phyloP scores from a whole-genome alignment of 139 green algal species.

The Chlamydomonas schloesseri region DNA sequence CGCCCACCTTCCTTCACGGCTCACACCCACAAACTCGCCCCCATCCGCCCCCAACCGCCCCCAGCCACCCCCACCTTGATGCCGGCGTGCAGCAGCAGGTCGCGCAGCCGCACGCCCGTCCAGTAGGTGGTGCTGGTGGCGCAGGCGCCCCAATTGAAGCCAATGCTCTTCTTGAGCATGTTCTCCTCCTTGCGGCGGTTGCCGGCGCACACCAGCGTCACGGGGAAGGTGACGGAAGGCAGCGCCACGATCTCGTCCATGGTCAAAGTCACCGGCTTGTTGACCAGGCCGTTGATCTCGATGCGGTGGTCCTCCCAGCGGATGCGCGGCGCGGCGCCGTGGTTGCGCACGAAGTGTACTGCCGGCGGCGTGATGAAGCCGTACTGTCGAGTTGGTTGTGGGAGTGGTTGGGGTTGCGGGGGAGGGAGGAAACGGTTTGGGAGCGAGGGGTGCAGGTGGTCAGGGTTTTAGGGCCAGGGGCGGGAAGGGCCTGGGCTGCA shows the following conservation, averaged over 20 bases:
- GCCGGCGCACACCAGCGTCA: constrained; percentile 91
- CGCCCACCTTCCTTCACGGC: too few species aligned
- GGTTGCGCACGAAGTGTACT: constrained; percentile 89
- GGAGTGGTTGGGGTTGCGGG: too few species aligned
- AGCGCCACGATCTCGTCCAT: constrained; percentile 93
- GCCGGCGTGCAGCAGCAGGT: constrained; percentile 82
- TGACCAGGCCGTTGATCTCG: constrained; percentile 84
- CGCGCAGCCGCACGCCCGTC: constrained; percentile 91
- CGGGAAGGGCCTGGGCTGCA: too few species aligned
- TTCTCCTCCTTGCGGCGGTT: constrained; percentile 99
- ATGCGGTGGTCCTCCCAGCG: constrained; percentile 77
- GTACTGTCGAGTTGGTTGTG: background rate
- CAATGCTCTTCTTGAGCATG: constrained; percentile 98
- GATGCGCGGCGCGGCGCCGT: constrained; percentile 85
- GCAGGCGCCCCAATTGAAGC: constrained; percentile 77
- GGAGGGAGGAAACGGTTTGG: too few species aligned
- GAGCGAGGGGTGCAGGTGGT: too few species aligned
- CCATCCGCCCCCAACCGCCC: background rate
- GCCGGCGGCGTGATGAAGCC: constrained; percentile 89
- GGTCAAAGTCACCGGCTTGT: constrained; percentile 74
- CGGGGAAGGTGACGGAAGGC: constrained; percentile 81
- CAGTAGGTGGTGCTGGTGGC: constrained; percentile 86
- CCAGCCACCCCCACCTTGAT: constrained; percentile 47
- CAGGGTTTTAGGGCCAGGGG: too few species aligned
- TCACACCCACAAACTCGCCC: too few species aligned